A percentile compares a stretch with the other conserved stretches of the same genome.
Evolutionary conservation across 2,329 filamentous ascomycete genomes (phyloP).

Genomic region (Epichloe sibirici): DNA sequence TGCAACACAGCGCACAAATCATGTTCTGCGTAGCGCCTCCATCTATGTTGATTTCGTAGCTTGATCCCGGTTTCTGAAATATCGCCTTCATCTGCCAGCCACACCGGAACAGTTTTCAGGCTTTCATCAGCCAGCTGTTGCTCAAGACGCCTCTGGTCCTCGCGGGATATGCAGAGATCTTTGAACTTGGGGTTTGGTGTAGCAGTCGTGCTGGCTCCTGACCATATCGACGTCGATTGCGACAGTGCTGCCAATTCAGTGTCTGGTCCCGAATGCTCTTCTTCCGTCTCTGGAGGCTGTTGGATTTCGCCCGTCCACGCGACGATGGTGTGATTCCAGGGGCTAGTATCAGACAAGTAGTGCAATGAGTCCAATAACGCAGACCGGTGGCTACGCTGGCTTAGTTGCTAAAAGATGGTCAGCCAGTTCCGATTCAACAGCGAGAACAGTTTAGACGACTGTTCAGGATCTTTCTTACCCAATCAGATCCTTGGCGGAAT

Average conservation of each 20-base stretch:
- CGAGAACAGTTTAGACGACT: no score
- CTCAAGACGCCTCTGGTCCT: conserved; percentile 62
- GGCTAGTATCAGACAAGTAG: conserved; percentile 67
- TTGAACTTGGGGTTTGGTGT: not conserved
- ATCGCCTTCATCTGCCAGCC: conserved; percentile 71
- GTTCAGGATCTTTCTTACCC: not conserved
- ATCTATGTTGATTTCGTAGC: conserved; percentile 70
- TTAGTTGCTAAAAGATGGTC: not conserved
- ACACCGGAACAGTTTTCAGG: conserved; percentile 73
- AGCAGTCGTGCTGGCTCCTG: not conserved
- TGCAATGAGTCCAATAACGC: conserved; percentile 83
- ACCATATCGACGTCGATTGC: conserved; percentile 1
- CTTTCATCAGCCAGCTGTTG: conserved; percentile 58
- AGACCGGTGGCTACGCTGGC: conserved; percentile 62
- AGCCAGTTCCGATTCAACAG: not conserved
- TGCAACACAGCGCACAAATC: conserved; percentile 88
- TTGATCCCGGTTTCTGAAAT: conserved; percentile 33
- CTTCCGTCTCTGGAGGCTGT: conserved; percentile 13
- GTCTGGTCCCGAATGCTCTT: not conserved
- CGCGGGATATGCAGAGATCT: conserved; percentile 33
- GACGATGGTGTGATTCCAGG: conserved; percentile 83
- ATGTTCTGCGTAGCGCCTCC: conserved; percentile 81
- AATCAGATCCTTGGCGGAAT: not conserved
- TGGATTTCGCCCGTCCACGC: conserved; percentile 86
- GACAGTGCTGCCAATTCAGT: not conserved